These are phyloP conservation scores for Pelargonium cotyledonis DNA, from an alignment of 441 rosid species.

Conservation along the genomic window DNA sequence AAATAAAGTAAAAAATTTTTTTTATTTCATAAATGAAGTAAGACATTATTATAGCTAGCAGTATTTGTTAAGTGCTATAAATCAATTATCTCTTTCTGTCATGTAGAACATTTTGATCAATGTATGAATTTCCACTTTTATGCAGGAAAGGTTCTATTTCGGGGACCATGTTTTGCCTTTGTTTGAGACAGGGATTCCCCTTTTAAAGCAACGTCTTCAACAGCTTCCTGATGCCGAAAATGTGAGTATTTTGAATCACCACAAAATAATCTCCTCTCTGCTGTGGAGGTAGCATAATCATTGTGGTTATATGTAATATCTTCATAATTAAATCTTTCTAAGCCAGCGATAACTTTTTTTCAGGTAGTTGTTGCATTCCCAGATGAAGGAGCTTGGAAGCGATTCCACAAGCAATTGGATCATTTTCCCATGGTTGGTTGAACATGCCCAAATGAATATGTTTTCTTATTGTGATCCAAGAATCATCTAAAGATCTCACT, in stretches of 20 bases:
- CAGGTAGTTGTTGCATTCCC: constrained; percentile 94
- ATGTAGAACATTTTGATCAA: neutral
- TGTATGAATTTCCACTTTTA: constrained; percentile 15
- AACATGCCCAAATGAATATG: constrained; percentile 1
- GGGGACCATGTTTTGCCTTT: constrained; percentile 93
- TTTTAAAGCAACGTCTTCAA: constrained; percentile 71
- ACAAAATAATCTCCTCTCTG: constrained; percentile 2
- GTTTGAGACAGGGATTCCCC: constrained; percentile 93
- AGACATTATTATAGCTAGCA: no score
- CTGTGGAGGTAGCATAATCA: neutral
- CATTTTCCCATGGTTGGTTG: constrained; percentile 68
- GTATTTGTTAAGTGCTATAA: no score
- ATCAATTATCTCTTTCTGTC: neutral
- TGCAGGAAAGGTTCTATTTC: constrained; percentile 94
- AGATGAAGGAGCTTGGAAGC: constrained; percentile 99
- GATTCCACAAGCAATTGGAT: constrained; percentile 85
- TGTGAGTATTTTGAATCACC: constrained; percentile 30
- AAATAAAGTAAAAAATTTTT: no score
- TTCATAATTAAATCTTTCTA: neutral
- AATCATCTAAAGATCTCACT: constrained; percentile 13
- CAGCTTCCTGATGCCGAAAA: constrained; percentile 68
- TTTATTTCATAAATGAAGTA: no score
- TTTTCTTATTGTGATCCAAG: neutral
- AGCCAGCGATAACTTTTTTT: constrained; percentile 4
- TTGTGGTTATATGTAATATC: neutral